phyloP scores from a whole-genome alignment of 2,329 filamentous ascomycete genomes.

The Fusarium nygamai region DNA sequence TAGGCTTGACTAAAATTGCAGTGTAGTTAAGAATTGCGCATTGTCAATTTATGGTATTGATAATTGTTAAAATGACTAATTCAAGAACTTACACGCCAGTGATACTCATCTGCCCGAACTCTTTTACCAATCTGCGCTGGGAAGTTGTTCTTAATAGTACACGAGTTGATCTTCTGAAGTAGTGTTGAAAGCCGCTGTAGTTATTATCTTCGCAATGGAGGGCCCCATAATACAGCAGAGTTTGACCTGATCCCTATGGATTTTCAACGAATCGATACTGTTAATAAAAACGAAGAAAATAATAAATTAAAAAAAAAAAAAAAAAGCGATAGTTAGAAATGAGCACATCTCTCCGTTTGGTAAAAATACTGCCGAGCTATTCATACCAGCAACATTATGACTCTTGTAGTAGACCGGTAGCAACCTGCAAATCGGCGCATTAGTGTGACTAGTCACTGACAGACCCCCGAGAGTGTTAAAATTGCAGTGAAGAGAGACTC shows the following conservation, averaged over 20 bases:
- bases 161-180: too few relatives aligned
- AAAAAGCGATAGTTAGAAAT: background rate
- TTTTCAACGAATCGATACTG: accelerated
- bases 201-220: too few relatives aligned
- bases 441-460: background rate
- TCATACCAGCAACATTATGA: background rate
- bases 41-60: too few relatives aligned
- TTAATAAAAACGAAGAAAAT: background rate
- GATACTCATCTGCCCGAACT: too few relatives aligned
- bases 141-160: background rate
- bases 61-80: background rate
- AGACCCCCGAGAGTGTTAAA: background rate
- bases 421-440: background rate
- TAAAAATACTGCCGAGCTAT: accelerated
- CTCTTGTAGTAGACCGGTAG: background rate
- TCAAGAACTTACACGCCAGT: background rate
- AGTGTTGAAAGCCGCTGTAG: background rate
- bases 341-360: background rate
- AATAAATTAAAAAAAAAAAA: background rate
- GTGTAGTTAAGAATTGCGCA: background rate
- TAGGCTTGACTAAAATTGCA: background rate
- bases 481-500: background rate
- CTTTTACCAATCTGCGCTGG: too few relatives aligned
- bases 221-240: background rate
- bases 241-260: background rate